phyloP scores from a whole-genome alignment of 1,284 basidiomycete genomes.

The Fomitiporia mediterranea region DNA sequence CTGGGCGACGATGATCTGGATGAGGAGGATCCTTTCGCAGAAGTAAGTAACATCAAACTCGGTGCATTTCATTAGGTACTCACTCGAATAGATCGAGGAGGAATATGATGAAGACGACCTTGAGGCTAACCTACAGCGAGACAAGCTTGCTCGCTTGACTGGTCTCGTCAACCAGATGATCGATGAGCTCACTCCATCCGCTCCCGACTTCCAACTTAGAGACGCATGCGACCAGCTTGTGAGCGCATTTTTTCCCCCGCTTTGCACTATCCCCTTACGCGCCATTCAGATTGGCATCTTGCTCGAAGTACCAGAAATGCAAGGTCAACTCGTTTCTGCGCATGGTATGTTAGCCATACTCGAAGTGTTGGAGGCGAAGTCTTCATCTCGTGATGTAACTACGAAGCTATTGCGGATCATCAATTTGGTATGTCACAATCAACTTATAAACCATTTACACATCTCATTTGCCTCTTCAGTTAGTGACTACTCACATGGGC shows the following conservation, averaged over 20 bases:
- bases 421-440: slow-evolving; percentile 61
- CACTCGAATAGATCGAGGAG: slow-evolving; percentile 70
- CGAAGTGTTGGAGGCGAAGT: slow-evolving; percentile 84
- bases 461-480: slow-evolving; percentile 39
- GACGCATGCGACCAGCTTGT: slow-evolving; percentile 88
- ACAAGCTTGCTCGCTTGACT: slow-evolving; percentile 85
- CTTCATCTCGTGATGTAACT: slow-evolving; percentile 74
- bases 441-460: background rate
- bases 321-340: slow-evolving; percentile 80
- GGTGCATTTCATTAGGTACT: background rate
- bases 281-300: slow-evolving; percentile 65
- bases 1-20: slow-evolving; percentile 77
- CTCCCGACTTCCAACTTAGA: slow-evolving; percentile 74
- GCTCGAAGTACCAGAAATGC: slow-evolving; percentile 83
- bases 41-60: slow-evolving; percentile 43
- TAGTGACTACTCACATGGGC: slow-evolving; percentile 81
- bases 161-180: slow-evolving; percentile 80
- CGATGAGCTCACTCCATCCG: slow-evolving; percentile 78
- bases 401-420: slow-evolving; percentile 85
- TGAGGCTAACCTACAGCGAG: slow-evolving; percentile 84
- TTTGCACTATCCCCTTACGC: slow-evolving; percentile 8
- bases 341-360: slow-evolving; percentile 94
- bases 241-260: slow-evolving; percentile 25
- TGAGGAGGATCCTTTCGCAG: slow-evolving; percentile 92
- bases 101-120: slow-evolving; percentile 85